Evolutionary conservation across 495 filamentous ascomycete species (phyloP).

Genomic region (Pyronema omphalodes): DNA sequence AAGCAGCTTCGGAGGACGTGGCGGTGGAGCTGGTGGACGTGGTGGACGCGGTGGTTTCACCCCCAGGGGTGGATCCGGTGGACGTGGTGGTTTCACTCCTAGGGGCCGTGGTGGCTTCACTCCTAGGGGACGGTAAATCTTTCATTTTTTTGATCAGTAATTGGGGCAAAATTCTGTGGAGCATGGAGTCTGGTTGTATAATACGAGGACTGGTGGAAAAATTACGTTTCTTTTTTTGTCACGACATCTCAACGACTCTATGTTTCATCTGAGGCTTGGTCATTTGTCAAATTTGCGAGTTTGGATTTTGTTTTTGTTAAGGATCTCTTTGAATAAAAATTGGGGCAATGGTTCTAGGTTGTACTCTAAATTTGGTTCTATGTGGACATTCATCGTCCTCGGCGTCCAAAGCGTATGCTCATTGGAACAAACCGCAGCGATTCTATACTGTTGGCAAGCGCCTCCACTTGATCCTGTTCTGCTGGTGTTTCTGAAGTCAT

Average conservation of each 20-base stretch:
- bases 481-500: too few relatives aligned
- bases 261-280: not conserved
- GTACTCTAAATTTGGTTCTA: not conserved
- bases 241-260: not conserved
- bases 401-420: constrained; percentile 53
- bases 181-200: not conserved
- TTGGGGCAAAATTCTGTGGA: constrained; percentile 5
- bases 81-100: constrained; percentile 25
- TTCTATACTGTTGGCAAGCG: constrained; percentile 63
- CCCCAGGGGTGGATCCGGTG: constrained; percentile 28
- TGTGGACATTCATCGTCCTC: constrained; percentile 8
- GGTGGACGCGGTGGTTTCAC: constrained; percentile 29
- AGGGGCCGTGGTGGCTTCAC: constrained; percentile 1
- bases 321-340: constrained; percentile 4
- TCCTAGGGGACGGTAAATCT: not conserved
- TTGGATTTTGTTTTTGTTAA: constrained; percentile 2
- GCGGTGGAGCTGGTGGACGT: constrained; percentile 8
- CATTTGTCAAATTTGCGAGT: not conserved
- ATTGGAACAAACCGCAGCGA: constrained; percentile 63
- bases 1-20: constrained; percentile 24
- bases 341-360: not conserved
- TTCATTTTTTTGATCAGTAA: not conserved
- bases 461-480: constrained; percentile 37
- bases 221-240: not conserved
- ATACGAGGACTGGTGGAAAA: not conserved